Base-by-base conservation (phyloP, 2,329 filamentous ascomycete genomes). In the Torrubiella hemipterigena region DNA sequence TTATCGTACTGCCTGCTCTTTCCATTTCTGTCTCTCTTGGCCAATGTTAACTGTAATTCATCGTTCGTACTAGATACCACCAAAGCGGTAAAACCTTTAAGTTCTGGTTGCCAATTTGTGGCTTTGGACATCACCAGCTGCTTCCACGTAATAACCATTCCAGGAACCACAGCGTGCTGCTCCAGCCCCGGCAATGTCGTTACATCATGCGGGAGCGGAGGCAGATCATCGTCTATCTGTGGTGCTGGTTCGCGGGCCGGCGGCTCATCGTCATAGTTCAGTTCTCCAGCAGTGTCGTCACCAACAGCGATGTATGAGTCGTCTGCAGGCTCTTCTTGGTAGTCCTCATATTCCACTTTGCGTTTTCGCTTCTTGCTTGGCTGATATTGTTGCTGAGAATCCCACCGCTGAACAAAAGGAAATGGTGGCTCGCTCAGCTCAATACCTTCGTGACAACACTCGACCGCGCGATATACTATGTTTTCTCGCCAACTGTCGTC, bases 371-470 rank as follows among this genome's bases (percentile, higher is more conserved):
- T 72, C 7, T 54, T 56, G 41, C 61, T 60, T 5, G 44, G 47
- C 3, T 50, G 49, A 30, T 46, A 55, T 40, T 59, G 58, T 45
- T 87, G 81, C 38, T 85, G 78, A 4, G 73, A 69, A 52, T 93
- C 84, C 89, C 87, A 95, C 28, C 82, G 72, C 52, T 95, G 86
- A 12, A 81, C 65, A 51, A 95, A 95, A 0, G 87, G 87, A 47
- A 93, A 95, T 0, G 87, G 83, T 0, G 89, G 87, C 20, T 82
- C 69, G 32, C 71, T 81, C 27, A 93, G 62, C 19, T 69, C 59
- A 23, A 84, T 58, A 5, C 66, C 69, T 18, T 81, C 69, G n/a
- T 81, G 67, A 38, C 76, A 73, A 54, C 87, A 95, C 51, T 96
- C 89, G 1, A 93, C 82, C 15, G 84, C 87, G 16, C 72, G 69